phyloP scores from a whole-genome alignment of 1,139 yeast species.

The Candida freyschussii region DNA sequence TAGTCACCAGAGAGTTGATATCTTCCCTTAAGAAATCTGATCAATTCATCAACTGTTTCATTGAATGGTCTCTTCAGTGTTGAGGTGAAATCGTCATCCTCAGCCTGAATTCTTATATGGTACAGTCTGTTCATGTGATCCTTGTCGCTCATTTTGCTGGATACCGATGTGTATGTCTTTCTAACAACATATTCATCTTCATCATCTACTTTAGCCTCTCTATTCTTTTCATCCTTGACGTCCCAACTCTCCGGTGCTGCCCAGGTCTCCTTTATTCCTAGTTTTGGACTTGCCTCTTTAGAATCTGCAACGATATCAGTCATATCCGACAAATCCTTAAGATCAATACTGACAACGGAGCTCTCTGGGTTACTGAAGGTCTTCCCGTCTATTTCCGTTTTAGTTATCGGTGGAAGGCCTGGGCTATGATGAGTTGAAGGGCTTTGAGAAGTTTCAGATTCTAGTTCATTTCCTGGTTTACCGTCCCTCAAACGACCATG shows the following conservation, averaged over 20 bases:
- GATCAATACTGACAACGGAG: constrained; percentile 22
- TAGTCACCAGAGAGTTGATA: constrained; percentile 74
- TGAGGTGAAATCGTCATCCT: constrained; percentile 80
- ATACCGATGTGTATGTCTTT: constrained; percentile 21
- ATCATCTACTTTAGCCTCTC: constrained; percentile 25
- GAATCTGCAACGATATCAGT: constrained; percentile 40
- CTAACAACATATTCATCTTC: constrained; percentile 32
- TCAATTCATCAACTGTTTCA: constrained; percentile 71
- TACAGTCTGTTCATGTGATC: constrained; percentile 27
- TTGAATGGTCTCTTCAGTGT: constrained; percentile 64
- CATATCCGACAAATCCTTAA: constrained; percentile 46
- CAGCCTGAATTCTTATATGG: constrained; percentile 64
- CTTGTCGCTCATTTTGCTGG: constrained; percentile 26
- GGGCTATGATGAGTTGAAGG: too few relatives aligned
- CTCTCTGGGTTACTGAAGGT: too few relatives aligned
- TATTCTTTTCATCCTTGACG: constrained; percentile 40
- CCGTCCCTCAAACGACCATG: too few relatives aligned
- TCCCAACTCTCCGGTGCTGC: constrained; percentile 82
- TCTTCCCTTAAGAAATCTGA: constrained; percentile 65
- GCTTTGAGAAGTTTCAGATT: too few relatives aligned
- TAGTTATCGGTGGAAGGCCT: too few relatives aligned
- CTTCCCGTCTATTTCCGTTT: too few relatives aligned
- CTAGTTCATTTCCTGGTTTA: too few relatives aligned
- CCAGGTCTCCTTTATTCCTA: constrained; percentile 39
- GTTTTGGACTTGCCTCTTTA: constrained; percentile 12